phyloP scores from a whole-genome alignment of 768 basidiomycete genomes.

The Suillus subluteus region DNA sequence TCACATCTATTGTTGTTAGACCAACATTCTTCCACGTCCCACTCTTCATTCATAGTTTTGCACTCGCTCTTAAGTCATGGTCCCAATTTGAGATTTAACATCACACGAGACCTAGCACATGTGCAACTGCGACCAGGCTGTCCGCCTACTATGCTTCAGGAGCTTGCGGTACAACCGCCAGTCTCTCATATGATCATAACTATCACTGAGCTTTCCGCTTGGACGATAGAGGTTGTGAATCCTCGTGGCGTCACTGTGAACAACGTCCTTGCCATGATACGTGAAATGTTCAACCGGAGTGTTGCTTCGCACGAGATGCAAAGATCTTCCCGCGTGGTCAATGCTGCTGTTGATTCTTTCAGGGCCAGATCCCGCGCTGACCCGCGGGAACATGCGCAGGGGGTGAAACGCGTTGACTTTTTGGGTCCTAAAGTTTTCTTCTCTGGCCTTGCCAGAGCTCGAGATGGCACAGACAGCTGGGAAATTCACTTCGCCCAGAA shows the following conservation, averaged over 20 bases:
- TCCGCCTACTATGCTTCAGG: conserved; percentile 21
- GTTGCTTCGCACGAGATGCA: conserved; percentile 29
- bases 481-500: conserved; percentile 28
- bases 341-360: conserved; percentile 34
- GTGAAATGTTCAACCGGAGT: conserved; percentile 28
- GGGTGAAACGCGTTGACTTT: conserved; percentile 44
- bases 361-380: conserved; percentile 32
- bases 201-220: conserved; percentile 27
- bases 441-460: conserved; percentile 32
- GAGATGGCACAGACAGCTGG: conserved; percentile 33
- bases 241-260: conserved; percentile 28
- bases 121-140: conserved; percentile 27
- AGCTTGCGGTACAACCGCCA: conserved; percentile 27
- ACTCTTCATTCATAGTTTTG: conserved; percentile 21
- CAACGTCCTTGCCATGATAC: conserved; percentile 33
- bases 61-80: conserved; percentile 28
- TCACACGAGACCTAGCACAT: conserved; percentile 28
- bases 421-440: conserved; percentile 36
- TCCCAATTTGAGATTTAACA: conserved; percentile 27
- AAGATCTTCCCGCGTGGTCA: conserved; percentile 19
- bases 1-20: conserved; percentile 20
- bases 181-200: conserved; percentile 22
- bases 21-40: background rate
- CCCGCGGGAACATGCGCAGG: conserved; percentile 41
- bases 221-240: conserved; percentile 36